phyloP scores from a whole-genome alignment of 495 filamentous ascomycete genomes.

The Talaromyces proteolyticus region DNA sequence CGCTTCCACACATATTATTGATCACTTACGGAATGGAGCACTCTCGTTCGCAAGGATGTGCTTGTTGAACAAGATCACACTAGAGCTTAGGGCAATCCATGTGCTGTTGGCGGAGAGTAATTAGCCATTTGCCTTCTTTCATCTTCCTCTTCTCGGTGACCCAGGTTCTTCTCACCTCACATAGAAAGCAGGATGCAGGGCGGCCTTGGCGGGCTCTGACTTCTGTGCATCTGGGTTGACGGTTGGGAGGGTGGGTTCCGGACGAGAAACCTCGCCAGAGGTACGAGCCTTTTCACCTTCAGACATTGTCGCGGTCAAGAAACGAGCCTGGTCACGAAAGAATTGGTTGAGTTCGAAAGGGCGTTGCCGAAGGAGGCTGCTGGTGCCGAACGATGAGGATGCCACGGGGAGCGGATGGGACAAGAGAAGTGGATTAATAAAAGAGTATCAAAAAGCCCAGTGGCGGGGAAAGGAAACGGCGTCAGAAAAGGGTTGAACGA shows the following conservation, averaged over 20 bases:
- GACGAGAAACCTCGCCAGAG: slow-evolving; percentile 64
- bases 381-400: slow-evolving; percentile 39
- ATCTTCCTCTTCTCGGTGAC: too few relatives aligned
- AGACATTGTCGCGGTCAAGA: slow-evolving; percentile 43
- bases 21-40: slow-evolving; percentile 73
- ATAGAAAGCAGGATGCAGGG: slow-evolving; percentile 82
- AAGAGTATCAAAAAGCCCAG: background rate
- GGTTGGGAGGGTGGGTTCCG: slow-evolving; percentile 66
- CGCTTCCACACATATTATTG: too few relatives aligned
- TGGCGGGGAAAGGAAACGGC: slow-evolving; percentile 3
- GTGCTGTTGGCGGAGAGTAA: slow-evolving; percentile 45
- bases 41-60: slow-evolving; percentile 70
- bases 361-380: slow-evolving; percentile 42
- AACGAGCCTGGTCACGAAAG: slow-evolving; percentile 38
- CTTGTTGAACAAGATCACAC: slow-evolving; percentile 98
- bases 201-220: slow-evolving; percentile 51
- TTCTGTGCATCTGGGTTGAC: slow-evolving; percentile 71
- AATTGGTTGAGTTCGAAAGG: slow-evolving; percentile 48
- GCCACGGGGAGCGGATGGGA: slow-evolving; percentile 30
- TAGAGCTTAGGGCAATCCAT: slow-evolving; percentile 90
- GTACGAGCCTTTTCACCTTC: slow-evolving; percentile 73
- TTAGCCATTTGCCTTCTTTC: background rate
- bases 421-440: slow-evolving; percentile 11
- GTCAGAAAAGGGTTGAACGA: slow-evolving; percentile 5
- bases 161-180: slow-evolving; percentile 73